Conservation (phyloP, 352 stramenopile genomes). For the Pythium utonaiense region DNA sequence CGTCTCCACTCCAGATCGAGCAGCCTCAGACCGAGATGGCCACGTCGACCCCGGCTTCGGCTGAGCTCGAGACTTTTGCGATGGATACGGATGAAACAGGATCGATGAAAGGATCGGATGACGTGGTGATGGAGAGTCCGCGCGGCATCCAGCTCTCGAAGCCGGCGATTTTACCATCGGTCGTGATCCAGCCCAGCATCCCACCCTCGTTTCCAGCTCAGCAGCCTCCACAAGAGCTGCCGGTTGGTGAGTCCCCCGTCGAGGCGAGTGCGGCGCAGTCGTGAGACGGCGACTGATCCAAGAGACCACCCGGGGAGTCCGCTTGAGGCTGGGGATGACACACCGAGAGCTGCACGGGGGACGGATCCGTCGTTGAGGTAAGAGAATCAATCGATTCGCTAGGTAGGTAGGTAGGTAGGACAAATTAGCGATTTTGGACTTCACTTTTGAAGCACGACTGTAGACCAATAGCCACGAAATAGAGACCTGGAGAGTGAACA, state of each 20-base stretch:
- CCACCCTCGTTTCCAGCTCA: background rate
- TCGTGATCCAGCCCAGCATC: slow-evolving; percentile 19
- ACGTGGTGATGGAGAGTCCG: slow-evolving; percentile 25
- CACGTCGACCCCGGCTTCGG: background rate
- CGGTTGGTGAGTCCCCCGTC: background rate
- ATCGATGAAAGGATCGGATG: background rate
- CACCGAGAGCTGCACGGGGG: background rate
- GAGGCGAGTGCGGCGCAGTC: background rate
- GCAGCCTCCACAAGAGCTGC: background rate
- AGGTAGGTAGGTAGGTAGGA: slow-evolving; percentile 2
- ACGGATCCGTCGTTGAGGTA: slow-evolving; percentile 4
- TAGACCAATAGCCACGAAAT: slow-evolving; percentile 14
- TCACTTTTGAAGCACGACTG: slow-evolving; percentile 9
- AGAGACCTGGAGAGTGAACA: slow-evolving; percentile 9
- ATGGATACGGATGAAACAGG: background rate
- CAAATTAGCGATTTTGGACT: slow-evolving; percentile 8
- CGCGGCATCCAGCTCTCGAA: slow-evolving; percentile 8
- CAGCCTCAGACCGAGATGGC: slow-evolving; percentile 7
- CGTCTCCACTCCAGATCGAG: slow-evolving; percentile 22
- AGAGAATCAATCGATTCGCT: slow-evolving; percentile 2
- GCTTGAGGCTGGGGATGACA: background rate
- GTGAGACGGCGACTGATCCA: background rate
- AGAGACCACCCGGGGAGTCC: background rate
- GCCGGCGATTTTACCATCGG: slow-evolving; percentile 16
- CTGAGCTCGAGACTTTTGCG: background rate